Conservation (phyloP, 1,139 yeast genomes). For the Entelexis paramagnoliae region DNA sequence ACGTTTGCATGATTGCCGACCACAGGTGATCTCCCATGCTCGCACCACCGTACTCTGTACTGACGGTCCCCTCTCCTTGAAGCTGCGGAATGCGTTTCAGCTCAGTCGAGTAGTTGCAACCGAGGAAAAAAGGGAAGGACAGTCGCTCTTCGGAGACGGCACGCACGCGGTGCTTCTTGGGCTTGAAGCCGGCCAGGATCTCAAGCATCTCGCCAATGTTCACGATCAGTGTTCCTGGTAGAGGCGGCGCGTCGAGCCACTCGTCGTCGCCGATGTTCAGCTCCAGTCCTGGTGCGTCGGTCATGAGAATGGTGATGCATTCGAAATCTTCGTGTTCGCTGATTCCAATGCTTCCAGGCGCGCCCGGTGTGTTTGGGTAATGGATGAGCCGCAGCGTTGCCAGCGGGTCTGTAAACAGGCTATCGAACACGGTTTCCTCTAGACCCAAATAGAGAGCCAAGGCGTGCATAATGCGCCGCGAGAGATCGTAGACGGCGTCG, state of each 20-base stretch:
- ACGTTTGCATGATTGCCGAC: conserved; percentile 12
- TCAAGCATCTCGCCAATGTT: conserved; percentile 36
- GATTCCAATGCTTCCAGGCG: conserved; percentile 28
- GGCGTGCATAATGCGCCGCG: conserved; percentile 27
- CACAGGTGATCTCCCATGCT: conserved; percentile 16
- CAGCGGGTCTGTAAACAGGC: conserved; percentile 25
- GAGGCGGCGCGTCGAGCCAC: conserved; percentile 45
- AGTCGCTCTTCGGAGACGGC: conserved; percentile 15
- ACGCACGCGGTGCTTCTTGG: conserved; percentile 56
- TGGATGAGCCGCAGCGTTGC: conserved; percentile 31
- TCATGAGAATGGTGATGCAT: conserved; percentile 30
- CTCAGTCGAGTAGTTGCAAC: conserved; percentile 15
- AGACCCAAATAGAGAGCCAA: conserved; percentile 31
- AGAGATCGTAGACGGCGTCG: conserved; percentile 25
- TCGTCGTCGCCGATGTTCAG: conserved; percentile 53
- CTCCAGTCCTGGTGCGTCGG: conserved; percentile 39
- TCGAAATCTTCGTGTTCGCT: conserved; percentile 38
- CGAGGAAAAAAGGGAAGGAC: conserved; percentile 19
- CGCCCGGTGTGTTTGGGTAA: conserved; percentile 28
- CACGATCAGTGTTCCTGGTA: conserved; percentile 30
- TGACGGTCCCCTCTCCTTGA: neutral
- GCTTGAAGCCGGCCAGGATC: conserved; percentile 36
- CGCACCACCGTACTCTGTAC: neutral
- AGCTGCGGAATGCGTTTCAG: conserved; percentile 19
- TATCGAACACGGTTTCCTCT: conserved; percentile 28